Evolutionary conservation across 768 basidiomycete species (phyloP).

Genomic region (Tremella fuciformis): DNA sequence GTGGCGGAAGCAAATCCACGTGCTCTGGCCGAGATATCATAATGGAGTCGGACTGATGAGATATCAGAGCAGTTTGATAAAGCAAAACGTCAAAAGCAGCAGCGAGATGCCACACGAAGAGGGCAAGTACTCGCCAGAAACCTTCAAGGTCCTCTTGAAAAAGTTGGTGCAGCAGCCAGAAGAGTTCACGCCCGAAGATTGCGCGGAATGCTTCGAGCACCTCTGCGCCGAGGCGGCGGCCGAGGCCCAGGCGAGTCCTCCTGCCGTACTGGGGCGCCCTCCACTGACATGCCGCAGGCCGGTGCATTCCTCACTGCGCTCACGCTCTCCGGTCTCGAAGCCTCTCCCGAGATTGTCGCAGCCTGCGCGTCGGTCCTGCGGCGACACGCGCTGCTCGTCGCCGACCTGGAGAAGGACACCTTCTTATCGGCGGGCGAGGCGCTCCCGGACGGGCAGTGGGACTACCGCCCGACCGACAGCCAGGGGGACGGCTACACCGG

Average conservation of each 20-base stretch:
- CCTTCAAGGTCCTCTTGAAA: constrained; percentile 72
- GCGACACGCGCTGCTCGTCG: constrained; percentile 64
- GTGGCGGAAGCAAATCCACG: no score
- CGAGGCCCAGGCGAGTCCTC: constrained; percentile 47
- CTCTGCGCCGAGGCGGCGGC: constrained; percentile 44
- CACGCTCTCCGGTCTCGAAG: constrained; percentile 74
- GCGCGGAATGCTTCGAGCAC: constrained; percentile 69
- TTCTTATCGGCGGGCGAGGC: constrained; percentile 6
- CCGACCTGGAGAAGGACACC: constrained; percentile 51
- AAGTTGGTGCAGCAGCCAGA: constrained; percentile 59
- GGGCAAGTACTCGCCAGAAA: constrained; percentile 62
- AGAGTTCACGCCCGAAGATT: constrained; percentile 60
- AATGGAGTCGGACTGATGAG: no score
- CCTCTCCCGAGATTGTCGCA: constrained; percentile 70
- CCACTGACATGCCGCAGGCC: constrained; percentile 58
- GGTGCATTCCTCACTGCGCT: constrained; percentile 86
- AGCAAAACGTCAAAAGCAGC: no score
- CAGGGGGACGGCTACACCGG: constrained; percentile 48
- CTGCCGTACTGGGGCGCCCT: not conserved
- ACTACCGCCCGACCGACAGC: constrained; percentile 46
- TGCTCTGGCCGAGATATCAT: no score
- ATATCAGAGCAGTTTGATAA: no score
- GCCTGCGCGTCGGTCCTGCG: constrained; percentile 74
- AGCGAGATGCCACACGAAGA: not conserved
- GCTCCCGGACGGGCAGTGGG: constrained; percentile 38